phyloP scores from a whole-genome alignment of 2,329 filamentous ascomycete species.

The Neofusicoccum sp. region DNA sequence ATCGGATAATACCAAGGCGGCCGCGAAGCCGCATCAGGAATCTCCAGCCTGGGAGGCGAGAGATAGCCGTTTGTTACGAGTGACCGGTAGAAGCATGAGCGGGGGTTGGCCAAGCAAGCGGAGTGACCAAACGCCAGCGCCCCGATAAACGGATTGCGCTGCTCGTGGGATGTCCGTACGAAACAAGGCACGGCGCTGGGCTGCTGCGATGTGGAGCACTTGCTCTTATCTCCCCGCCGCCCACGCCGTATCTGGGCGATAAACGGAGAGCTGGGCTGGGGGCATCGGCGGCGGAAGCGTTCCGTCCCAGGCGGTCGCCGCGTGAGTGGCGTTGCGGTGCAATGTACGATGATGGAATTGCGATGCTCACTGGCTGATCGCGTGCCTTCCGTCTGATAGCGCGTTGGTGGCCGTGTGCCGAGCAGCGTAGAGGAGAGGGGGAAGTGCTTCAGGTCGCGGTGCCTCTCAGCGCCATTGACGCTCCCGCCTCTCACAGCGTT shows the following conservation, averaged over 20 bases:
- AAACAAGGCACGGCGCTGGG: not conserved
- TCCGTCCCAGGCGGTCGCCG: no score
- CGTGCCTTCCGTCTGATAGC: not conserved
- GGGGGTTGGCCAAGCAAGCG: not conserved
- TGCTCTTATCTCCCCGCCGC: slow-evolving; percentile 2
- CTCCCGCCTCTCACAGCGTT: slow-evolving; percentile 5
- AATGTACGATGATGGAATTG: not conserved
- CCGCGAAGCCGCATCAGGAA: slow-evolving; percentile 4
- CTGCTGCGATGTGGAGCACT: slow-evolving; percentile 2
- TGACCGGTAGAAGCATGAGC: not conserved
- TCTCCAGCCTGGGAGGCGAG: slow-evolving; percentile 9
- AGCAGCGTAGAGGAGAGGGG: no score
- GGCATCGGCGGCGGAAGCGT: not conserved
- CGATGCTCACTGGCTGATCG: not conserved
- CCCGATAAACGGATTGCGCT: not conserved
- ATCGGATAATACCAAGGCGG: slow-evolving; percentile 9
- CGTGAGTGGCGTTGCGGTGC: no score
- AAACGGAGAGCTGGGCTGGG: not conserved
- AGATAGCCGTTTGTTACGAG: slow-evolving; percentile 7
- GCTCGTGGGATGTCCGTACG: not conserved
- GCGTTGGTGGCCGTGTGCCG: not conserved
- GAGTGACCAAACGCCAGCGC: not conserved
- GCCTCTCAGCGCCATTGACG: slow-evolving; percentile 10
- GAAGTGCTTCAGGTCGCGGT: no score
- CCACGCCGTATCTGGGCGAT: not conserved